A percentile compares a stretch with the other conserved stretches of the same genome.
Conservation (phyloP, 345 rosid genomes). For the Brassica carinata region DNA sequence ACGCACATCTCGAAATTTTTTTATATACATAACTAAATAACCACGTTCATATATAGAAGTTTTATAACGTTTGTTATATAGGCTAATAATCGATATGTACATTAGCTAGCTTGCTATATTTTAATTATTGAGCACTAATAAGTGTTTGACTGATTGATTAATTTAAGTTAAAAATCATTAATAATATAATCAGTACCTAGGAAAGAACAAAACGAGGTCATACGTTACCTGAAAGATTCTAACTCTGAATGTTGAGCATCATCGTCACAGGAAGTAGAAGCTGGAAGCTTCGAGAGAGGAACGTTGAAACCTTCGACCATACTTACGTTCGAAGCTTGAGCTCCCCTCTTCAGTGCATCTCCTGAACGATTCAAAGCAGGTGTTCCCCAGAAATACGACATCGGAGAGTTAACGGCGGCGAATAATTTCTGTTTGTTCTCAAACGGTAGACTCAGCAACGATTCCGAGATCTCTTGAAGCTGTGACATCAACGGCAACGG, state of each 20-base stretch:
- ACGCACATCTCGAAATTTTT: neutral
- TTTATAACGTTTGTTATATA: neutral
- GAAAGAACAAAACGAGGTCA: slow-evolving; percentile 5
- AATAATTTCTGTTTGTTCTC: slow-evolving; percentile 41
- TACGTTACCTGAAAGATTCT: slow-evolving; percentile 61
- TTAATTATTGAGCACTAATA: neutral
- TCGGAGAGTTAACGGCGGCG: slow-evolving; percentile 38
- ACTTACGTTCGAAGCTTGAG: slow-evolving; percentile 34
- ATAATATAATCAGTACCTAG: neutral
- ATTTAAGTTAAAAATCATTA: neutral
- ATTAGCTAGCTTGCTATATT: too few relatives aligned
- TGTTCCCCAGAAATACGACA: slow-evolving; percentile 85
- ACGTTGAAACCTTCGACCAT: slow-evolving; percentile 76
- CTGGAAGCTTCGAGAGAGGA: slow-evolving; percentile 46
- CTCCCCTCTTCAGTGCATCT: slow-evolving; percentile 44
- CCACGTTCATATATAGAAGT: neutral
- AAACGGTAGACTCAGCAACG: slow-evolving; percentile 54
- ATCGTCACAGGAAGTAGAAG: slow-evolving; percentile 14
- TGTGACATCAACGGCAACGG: slow-evolving; percentile 45
- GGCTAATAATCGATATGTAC: neutral
- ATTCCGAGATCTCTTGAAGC: slow-evolving; percentile 48
- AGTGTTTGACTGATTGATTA: slow-evolving; percentile 1
- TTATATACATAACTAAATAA: neutral
- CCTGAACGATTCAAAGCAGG: slow-evolving; percentile 69
- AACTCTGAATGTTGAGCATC: slow-evolving; percentile 27